A percentile compares a stretch with the other conserved stretches of the same genome.
phyloP scores from a whole-genome alignment of 345 rosid species.

The Citrus unshiu region DNA sequence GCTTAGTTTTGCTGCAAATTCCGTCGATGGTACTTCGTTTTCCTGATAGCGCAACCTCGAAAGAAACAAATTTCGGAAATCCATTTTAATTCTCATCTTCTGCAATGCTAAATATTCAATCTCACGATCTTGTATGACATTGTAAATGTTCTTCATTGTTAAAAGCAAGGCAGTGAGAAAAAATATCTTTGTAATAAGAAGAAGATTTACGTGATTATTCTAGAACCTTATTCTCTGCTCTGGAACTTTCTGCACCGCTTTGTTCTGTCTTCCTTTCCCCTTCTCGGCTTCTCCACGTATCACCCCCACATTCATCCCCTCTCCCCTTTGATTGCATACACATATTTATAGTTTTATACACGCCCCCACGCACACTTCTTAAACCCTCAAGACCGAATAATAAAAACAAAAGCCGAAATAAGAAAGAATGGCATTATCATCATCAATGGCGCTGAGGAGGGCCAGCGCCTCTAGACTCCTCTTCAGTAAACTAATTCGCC shows the following conservation, averaged over 20 bases:
- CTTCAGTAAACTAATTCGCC: conserved; percentile 19
- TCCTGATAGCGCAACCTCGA: no score
- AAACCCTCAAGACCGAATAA: background rate
- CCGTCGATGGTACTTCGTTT: background rate
- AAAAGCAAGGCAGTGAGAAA: no score
- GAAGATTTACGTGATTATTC: background rate
- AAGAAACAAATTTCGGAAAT: background rate
- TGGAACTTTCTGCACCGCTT: conserved; percentile 14
- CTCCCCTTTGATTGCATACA: background rate
- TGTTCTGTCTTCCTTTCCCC: background rate
- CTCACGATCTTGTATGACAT: background rate
- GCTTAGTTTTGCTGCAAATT: background rate
- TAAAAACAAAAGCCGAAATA: background rate
- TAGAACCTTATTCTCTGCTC: background rate
- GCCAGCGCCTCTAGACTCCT: conserved; percentile 24
- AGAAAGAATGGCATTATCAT: conserved; percentile 34
- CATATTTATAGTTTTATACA: no score
- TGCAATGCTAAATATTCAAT: background rate
- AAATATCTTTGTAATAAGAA: background rate
- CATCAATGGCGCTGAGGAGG: conserved; percentile 26
- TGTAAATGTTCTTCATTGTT: background rate
- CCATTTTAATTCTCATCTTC: background rate
- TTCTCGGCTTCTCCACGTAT: conserved; percentile 8
- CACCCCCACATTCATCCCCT: background rate
- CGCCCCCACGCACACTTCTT: no score